Evolutionary conservation across 176 grass and related monocot genomes (phyloP).

Genomic region (Ananas comosus): DNA sequence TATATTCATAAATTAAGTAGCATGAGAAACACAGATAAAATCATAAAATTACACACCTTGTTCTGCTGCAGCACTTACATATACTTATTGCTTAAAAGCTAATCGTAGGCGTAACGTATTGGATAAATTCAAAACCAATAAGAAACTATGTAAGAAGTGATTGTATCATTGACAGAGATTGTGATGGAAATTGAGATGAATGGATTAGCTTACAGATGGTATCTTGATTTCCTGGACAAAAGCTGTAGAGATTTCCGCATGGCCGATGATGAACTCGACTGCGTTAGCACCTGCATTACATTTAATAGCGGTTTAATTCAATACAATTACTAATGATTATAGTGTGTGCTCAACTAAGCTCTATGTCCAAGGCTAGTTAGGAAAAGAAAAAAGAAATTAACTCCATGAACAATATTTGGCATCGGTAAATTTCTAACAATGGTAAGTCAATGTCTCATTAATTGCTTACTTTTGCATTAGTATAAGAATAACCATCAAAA

Average conservation of each 20-base stretch:
- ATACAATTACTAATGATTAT: neutral
- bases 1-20: too few species aligned
- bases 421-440: too few species aligned
- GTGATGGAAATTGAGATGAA: neutral
- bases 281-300: conserved; percentile 71
- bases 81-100: too few species aligned
- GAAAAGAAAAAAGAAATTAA: neutral
- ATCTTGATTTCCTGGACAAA: conserved; percentile 91
- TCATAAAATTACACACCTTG: too few species aligned
- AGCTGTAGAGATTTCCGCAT: conserved; percentile 88
- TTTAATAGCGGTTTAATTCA: neutral
- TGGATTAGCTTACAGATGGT: conserved; percentile 51
- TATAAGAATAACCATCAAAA: too few species aligned
- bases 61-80: too few species aligned
- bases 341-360: neutral
- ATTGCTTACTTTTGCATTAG: too few species aligned
- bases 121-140: neutral
- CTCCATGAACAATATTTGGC: too few species aligned
- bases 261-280: conserved; percentile 76
- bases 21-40: too few species aligned
- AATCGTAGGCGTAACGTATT: neutral
- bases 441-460: too few species aligned
- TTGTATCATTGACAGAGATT: neutral
- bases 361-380: neutral
- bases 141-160: neutral